These are phyloP conservation scores for Ligustrum vulgare DNA, from an alignment of 257 asterid species.

Conservation along the genomic window DNA sequence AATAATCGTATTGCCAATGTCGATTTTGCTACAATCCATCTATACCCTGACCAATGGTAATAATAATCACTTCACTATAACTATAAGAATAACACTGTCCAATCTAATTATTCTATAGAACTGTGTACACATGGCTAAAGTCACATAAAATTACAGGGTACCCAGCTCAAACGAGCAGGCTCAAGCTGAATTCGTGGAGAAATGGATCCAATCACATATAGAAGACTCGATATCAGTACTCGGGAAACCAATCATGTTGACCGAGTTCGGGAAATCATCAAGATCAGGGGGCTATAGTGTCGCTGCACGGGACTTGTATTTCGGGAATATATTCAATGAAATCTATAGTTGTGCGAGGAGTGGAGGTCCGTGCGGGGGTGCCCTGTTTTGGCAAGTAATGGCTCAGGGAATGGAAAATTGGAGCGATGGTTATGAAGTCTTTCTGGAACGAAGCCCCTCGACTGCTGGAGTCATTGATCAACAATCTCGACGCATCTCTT, in stretches of 20 bases:
- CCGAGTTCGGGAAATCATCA: constrained; percentile 63
- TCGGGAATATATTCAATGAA: constrained; percentile 25
- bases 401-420: constrained; percentile 52
- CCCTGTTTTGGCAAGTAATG: constrained; percentile 64
- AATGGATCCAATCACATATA: constrained; percentile 48
- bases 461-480: constrained; percentile 38
- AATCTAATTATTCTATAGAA: not conserved
- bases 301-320: constrained; percentile 33
- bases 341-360: constrained; percentile 39
- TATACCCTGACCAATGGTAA: constrained; percentile 72
- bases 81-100: not conserved
- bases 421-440: constrained; percentile 58
- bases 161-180: constrained; percentile 33
- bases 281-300: constrained; percentile 42
- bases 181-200: constrained; percentile 39
- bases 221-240: constrained; percentile 41
- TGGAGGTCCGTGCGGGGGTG: constrained; percentile 60
- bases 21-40: constrained; percentile 66
- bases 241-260: constrained; percentile 46
- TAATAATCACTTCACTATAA: not conserved
- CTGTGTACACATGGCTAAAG: not conserved
- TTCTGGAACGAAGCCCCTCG: constrained; percentile 44
- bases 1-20: constrained; percentile 40
- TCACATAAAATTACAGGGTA: constrained; percentile 31
- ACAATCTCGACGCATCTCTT: constrained; percentile 43